phyloP scores from a whole-genome alignment of 1,284 basidiomycete species.

The Austropuccinia psidii region DNA sequence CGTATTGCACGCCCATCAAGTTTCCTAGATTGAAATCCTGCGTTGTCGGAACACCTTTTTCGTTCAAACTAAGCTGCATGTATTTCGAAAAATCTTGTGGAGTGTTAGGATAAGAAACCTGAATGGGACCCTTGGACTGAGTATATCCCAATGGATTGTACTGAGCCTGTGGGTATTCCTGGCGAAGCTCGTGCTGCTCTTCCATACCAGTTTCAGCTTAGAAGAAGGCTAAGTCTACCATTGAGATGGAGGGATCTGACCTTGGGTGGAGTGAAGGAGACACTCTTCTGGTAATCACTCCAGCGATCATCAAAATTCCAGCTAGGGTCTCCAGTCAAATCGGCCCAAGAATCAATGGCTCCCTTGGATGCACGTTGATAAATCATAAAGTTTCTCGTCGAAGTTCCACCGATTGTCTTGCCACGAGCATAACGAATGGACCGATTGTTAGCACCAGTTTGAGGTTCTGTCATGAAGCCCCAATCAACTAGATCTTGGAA shows the following conservation, averaged over 20 bases:
- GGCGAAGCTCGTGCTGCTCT: slow-evolving; percentile 33
- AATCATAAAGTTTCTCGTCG: slow-evolving; percentile 45
- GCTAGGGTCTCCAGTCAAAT: slow-evolving; percentile 43
- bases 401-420: slow-evolving; percentile 44
- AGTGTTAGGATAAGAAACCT: slow-evolving; percentile 43
- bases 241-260: slow-evolving; percentile 38
- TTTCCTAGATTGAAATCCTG: slow-evolving; percentile 23
- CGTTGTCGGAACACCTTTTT: slow-evolving; percentile 41
- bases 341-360: slow-evolving; percentile 45
- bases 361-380: slow-evolving; percentile 43
- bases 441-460: slow-evolving; percentile 22
- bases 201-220: slow-evolving; percentile 40
- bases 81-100: slow-evolving; percentile 27
- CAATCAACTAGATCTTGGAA: slow-evolving; percentile 20
- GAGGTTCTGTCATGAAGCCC: slow-evolving; percentile 15
- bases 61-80: slow-evolving; percentile 42
- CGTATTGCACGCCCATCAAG: slow-evolving; percentile 21
- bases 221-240: too few relatives aligned
- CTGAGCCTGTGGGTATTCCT: slow-evolving; percentile 4
- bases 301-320: slow-evolving; percentile 46
- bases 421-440: slow-evolving; percentile 43
- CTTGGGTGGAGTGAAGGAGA: slow-evolving; percentile 22
- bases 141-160: not conserved
- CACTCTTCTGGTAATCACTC: slow-evolving; percentile 19
- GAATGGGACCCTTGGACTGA: slow-evolving; percentile 40